Conservation (phyloP, 345 rosid genomes). For the Sisymbrium altissimum region DNA sequence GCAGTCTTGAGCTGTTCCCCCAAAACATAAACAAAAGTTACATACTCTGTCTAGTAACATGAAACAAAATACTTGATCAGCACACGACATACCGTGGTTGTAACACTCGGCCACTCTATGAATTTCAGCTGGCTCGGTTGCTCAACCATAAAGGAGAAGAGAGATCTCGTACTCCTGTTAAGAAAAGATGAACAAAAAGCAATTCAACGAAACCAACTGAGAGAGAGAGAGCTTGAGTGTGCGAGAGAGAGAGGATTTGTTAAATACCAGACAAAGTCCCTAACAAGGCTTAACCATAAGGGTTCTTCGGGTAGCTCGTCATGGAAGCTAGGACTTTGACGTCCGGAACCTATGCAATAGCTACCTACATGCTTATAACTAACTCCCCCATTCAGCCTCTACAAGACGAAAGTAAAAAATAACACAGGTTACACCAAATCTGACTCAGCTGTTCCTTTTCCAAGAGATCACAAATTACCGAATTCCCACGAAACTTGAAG, state of each 20-base stretch:
- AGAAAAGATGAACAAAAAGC: neutral
- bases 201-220: neutral
- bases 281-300: constrained; percentile 41
- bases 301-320: constrained; percentile 41
- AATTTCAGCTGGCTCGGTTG: constrained; percentile 81
- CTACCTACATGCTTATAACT: neutral
- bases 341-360: constrained; percentile 19
- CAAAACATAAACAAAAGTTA: neutral
- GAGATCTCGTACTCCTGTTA: constrained; percentile 50
- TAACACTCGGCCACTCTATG: constrained; percentile 82
- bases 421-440: neutral
- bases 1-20: constrained; percentile 74
- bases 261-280: constrained; percentile 48
- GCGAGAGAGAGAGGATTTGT: neutral
- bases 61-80: neutral
- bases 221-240: neutral
- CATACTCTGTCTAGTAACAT: neutral
- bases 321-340: constrained; percentile 28
- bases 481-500: neutral
- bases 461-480: neutral
- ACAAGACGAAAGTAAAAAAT: neutral
- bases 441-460: neutral
- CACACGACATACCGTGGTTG: constrained; percentile 51
- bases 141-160: constrained; percentile 55
- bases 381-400: constrained; percentile 24